A percentile compares a stretch with the other conserved stretches of the same genome.
Evolutionary conservation across 148 eudicot genomes (phyloP).

Genomic region (Limonium bicolor): DNA sequence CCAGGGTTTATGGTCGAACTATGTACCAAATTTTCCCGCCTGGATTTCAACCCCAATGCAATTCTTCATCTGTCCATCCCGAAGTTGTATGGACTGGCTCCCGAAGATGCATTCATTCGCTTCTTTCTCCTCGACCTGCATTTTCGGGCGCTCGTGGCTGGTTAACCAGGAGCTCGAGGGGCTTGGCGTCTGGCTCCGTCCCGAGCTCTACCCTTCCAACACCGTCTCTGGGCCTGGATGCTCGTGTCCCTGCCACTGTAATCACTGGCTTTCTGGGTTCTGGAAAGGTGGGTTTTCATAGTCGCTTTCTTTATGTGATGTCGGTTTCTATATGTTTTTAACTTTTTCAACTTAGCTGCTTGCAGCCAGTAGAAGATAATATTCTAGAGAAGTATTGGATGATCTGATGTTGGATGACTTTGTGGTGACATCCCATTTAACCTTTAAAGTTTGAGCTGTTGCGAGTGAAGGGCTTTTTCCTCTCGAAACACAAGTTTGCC

Average conservation of each 20-base stretch:
- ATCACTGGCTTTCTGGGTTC: slow-evolving; percentile 97
- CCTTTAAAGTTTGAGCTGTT: too few relatives aligned
- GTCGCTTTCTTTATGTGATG: not conserved
- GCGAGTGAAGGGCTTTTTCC: too few relatives aligned
- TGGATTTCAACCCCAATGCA: not conserved
- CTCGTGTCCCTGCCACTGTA: slow-evolving; percentile 76
- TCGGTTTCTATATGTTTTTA: not conserved
- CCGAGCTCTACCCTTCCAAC: slow-evolving; percentile 18
- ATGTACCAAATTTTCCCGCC: not conserved
- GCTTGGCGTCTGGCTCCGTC: slow-evolving; percentile 20
- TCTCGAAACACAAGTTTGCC: too few relatives aligned
- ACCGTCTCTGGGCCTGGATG: slow-evolving; percentile 29
- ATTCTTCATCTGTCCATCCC: not conserved
- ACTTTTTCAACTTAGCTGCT: not conserved
- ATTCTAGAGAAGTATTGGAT: too few relatives aligned
- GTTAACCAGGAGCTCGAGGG: slow-evolving; percentile 15
- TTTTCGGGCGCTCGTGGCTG: not conserved
- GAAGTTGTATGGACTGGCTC: slow-evolving; percentile 1
- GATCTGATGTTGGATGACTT: too few relatives aligned
- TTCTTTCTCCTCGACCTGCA: not conserved
- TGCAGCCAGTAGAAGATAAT: not conserved
- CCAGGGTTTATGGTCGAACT: slow-evolving; percentile 2
- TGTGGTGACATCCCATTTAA: too few relatives aligned
- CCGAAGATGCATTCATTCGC: slow-evolving; percentile 11
- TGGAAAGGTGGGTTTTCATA: slow-evolving; percentile 42